Evolutionary conservation across 352 stramenopile genomes (phyloP).

Genomic region (Pythium phragmitis): DNA sequence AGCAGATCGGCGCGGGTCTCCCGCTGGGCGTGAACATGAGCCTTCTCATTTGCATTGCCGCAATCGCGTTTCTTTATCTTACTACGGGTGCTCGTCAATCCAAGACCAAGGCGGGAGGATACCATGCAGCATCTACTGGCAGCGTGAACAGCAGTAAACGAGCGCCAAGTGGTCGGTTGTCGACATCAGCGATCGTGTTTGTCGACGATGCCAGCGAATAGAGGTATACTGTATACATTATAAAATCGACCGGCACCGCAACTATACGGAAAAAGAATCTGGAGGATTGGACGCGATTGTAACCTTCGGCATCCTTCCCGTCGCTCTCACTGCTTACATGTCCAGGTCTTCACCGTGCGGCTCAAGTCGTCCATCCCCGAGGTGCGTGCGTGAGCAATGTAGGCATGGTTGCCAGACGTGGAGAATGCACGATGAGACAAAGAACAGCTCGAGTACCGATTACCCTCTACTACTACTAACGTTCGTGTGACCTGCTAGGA

Average conservation of each 20-base stretch:
- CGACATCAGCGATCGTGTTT: slow-evolving; percentile 64
- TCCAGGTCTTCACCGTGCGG: background rate
- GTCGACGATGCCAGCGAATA: slow-evolving; percentile 75
- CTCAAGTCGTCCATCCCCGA: no score
- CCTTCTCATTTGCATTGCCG: slow-evolving; percentile 51
- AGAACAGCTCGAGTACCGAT: no score
- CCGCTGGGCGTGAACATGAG: slow-evolving; percentile 71
- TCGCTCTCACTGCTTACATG: slow-evolving; percentile 2
- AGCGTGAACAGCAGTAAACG: slow-evolving; percentile 34
- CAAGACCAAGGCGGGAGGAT: slow-evolving; percentile 24
- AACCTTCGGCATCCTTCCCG: background rate
- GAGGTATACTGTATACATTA: background rate
- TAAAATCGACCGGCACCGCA: background rate
- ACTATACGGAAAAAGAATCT: background rate
- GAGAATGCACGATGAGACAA: no score
- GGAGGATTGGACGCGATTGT: background rate
- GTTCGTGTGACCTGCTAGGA: no score
- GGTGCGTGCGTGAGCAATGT: no score
- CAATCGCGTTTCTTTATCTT: slow-evolving; percentile 51
- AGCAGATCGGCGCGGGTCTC: slow-evolving; percentile 64
- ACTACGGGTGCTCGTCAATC: slow-evolving; percentile 30
- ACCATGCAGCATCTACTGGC: slow-evolving; percentile 32
- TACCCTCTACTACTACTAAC: no score
- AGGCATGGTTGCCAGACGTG: no score
- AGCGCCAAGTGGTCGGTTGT: slow-evolving; percentile 15